phyloP scores from a whole-genome alignment of 495 filamentous ascomycete genomes.

The Friedmanniomyces simplex region DNA sequence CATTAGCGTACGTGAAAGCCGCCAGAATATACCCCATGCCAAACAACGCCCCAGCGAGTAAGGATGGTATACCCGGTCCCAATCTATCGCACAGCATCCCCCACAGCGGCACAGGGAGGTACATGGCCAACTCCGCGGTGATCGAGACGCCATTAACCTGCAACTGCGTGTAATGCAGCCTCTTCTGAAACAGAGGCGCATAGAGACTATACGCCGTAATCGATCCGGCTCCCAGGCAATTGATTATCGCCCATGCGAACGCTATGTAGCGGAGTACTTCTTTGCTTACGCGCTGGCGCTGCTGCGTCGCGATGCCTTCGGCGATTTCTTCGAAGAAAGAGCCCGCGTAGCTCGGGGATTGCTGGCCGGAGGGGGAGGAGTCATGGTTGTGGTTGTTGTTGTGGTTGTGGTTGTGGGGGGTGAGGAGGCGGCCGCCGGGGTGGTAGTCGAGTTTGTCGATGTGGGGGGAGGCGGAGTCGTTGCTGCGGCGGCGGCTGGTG shows the following conservation, averaged over 20 bases:
- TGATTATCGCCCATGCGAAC: constrained; percentile 52
- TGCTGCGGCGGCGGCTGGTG: background rate
- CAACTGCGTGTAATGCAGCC: constrained; percentile 75
- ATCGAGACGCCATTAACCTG: constrained; percentile 85
- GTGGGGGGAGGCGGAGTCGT: background rate
- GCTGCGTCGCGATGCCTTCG: constrained; percentile 48
- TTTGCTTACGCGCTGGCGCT: constrained; percentile 42
- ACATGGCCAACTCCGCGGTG: constrained; percentile 73
- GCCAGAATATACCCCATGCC: constrained; percentile 75
- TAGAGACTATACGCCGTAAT: constrained; percentile 87
- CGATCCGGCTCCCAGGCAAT: constrained; percentile 68
- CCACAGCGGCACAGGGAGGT: constrained; percentile 77
- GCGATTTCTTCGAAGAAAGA: constrained; percentile 52
- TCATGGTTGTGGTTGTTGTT: constrained; percentile 20
- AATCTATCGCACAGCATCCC: constrained; percentile 85
- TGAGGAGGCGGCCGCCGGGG: constrained; percentile 38
- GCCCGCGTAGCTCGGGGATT: constrained; percentile 37
- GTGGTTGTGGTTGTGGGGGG: constrained; percentile 28
- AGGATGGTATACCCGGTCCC: constrained; percentile 61
- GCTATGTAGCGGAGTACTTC: constrained; percentile 43
- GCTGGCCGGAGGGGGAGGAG: constrained; percentile 7
- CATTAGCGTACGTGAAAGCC: constrained; percentile 62
- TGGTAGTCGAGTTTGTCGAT: constrained; percentile 57
- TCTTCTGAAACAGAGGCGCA: constrained; percentile 72
- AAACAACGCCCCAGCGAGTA: constrained; percentile 63